Base-by-base conservation (phyloP, 2,329 filamentous ascomycete species). In the Penicillium sclerotigenum region DNA sequence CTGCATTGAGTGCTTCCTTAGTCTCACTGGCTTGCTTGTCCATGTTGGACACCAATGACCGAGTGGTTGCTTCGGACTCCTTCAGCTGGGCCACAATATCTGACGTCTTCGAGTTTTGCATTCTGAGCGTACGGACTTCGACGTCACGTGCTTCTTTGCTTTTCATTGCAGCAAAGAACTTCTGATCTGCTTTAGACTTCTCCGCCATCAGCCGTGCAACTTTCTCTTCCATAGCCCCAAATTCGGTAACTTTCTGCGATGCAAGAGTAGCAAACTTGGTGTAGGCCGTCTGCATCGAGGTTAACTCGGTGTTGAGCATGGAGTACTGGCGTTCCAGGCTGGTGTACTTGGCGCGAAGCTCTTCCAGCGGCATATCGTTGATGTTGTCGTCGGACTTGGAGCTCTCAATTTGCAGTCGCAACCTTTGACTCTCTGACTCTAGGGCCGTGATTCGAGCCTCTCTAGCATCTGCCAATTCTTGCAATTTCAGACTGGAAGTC, bases 171-270 rank as follows among this genome's bases (percentile, higher is more conserved):
- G 90, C 90, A 73, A 97, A 97, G 71, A 96, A 99, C 75, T 97
- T 97, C 70, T 97, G 93, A 68, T 99, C 94, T 1, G 93, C 93
- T 74, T 97, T 97, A 62, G 88, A 87, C 78, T 99, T 99, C 75
- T 99, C 91, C 0, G 91, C 90, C 38, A 84, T 85, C 20, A 95
- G 77, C 24, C 89, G 80, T 18, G 84, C 78, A 36, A 93, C 80
- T 59, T 88, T 89, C 54, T 96, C 91, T 75, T 97, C 92, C 69
- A 91, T 78, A 4, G 82, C 80, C 6, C 81, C 79, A 50, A 89
- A 85, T 59, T 96, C 91, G 66, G 88, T 83, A 33, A 96, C 86
- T 74, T 96, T 97, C 77, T 91, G 93, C 49, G 88, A 87, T 8
- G 91, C 91, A 56, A 96, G 75, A 22, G 86, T 86, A 69, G 92